Base-by-base conservation (phyloP, 345 rosid genomes). In the Syzygium jambos region DNA sequence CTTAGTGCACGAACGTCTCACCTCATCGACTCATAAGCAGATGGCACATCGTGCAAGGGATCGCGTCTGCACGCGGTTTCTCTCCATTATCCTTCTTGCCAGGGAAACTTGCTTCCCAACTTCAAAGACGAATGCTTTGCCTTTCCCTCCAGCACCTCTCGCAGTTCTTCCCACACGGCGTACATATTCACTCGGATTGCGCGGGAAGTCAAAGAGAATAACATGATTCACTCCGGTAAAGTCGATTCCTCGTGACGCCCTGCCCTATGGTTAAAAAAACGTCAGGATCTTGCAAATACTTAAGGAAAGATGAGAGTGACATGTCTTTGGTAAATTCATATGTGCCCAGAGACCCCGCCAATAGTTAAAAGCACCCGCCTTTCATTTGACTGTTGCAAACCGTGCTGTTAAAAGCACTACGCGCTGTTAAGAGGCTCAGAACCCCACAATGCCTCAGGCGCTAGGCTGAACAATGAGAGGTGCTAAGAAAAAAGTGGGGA, bases 81-180 rank as follows among this genome's bases (percentile, higher is more conserved):
- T 92, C 61, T 95, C 98, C 77, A 95, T 92, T 77, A 22, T 94
- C 92, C 84, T 96, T 46, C 91, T 88, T 16, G 98, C 98, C 41
- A 96, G 88, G 4, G 93, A 87, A 89, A 97, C 98, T 93, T 96
- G 98, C 91, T 95, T 97, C 57, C 99, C 99, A 30, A 96, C 96
- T 51, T 92, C 98, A 91, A 94, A 94, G 84, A 95, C 89, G 85
- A 95, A 95, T 43, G 99, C 98, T 87, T 93, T 97, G 61, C 98
- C 98, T 86, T 85, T 93, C 89, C 99, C 97, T 88, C 94, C 92
- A 2, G 96, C 97, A 15, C 98, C 99, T 92, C 98, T 93, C 10
- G 98, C 98, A 46, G 98, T 96, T 91, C 99, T 94, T 92, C 99
- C 98, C 54, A 97, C 99, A 80, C 98, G 94, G 6, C 94, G 94